Evolutionary conservation across 2,329 filamentous ascomycete genomes (phyloP).

Genomic region (Ceratocystis huliohia): DNA sequence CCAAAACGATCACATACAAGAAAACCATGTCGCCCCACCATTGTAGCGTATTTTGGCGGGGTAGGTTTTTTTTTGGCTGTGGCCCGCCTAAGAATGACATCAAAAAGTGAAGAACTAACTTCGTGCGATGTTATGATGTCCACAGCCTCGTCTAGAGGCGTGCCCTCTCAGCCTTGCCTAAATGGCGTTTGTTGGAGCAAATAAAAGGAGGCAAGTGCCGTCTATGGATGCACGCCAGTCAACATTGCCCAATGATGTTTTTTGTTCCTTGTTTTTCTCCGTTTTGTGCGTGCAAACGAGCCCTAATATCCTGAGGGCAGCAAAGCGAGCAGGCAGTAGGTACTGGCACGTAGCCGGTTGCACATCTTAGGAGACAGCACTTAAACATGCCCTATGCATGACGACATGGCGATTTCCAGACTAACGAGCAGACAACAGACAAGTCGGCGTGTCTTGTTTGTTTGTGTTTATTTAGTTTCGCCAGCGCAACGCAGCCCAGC

Average conservation of each 20-base stretch:
- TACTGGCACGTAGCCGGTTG: no score
- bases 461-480: neutral
- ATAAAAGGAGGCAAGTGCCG: neutral
- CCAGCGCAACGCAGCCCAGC: neutral
- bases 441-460: neutral
- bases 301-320: neutral
- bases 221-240: neutral
- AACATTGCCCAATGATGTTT: neutral
- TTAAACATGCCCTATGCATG: neutral
- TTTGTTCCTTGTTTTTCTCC: neutral
- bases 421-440: no score
- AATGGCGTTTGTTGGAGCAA: neutral
- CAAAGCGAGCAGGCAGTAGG: neutral
- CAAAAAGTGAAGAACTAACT: neutral
- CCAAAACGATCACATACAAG: neutral
- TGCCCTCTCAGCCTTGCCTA: neutral
- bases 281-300: neutral
- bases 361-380: no score
- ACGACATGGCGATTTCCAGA: no score
- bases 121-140: no score
- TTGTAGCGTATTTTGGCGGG: neutral
- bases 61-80: neutral
- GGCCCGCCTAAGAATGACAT: conserved; percentile 1
- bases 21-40: conserved; percentile 5
- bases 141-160: neutral